Base-by-base conservation (phyloP, 495 filamentous ascomycete genomes). In the Daldinia decipiens region DNA sequence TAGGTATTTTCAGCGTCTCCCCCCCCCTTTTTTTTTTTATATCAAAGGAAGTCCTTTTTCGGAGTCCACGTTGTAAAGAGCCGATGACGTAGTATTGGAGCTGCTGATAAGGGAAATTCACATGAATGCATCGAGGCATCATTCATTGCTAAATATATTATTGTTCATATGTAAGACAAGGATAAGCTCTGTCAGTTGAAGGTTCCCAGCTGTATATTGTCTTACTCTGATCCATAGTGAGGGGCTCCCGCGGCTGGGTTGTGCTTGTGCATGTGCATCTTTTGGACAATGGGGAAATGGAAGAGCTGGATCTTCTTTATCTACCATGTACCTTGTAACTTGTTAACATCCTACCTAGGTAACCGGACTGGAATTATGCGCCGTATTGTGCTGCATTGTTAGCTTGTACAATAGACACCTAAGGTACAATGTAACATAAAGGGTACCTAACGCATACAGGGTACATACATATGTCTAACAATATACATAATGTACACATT, bases 191-290 rank as follows among this genome's bases (percentile, higher is more conserved):
- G 17, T 38, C 32, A n/a, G 54, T 47, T 17, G 38, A 55, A 57
- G 24, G 53, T 21, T 58, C 53, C 62, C 50, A 60, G 51, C 67
- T 40, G 50, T 17, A 43, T 43, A 43, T 43, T 63, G 57, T 62
- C 31, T 53, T 11, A 57, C 17, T 32, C 24, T 21, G 6, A n/a
- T 55, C 50, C 57, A 50, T 70, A 70, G 61, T 60, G 67, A 70
- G 67, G 62, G 58, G 68, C 55, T 65, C 50, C 15, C 50, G 50
- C 54, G 61, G 67, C 61, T 70, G 24, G 61, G 60, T 70, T 70
- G 61, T 31, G 29, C 29, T 31, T 31, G 29, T 57, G 61, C 67
- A 65, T 64, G 67, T 65, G 67, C 62, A 63, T 61, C 40, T 43
- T 62, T 56, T 52, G n/a, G 17, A 65, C 36, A 47, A 70, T 60